phyloP scores from a whole-genome alignment of 23 red algal genomes.

The Gracilaria gracilis region DNA sequence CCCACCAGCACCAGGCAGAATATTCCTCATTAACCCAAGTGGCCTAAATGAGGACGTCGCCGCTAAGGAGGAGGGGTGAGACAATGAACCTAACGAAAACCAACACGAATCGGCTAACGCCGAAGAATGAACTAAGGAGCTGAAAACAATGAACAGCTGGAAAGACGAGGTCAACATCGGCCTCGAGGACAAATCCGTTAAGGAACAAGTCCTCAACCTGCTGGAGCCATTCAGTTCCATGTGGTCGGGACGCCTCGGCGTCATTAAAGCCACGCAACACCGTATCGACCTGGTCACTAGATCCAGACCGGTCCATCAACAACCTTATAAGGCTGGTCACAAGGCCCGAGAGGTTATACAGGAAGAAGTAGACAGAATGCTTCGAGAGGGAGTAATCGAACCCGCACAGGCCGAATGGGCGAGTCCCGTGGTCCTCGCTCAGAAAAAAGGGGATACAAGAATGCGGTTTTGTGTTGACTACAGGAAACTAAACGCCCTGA shows the following conservation, averaged over 20 bases:
- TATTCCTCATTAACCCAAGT: background rate
- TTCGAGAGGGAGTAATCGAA: background rate
- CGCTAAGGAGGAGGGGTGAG: background rate
- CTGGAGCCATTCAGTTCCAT: background rate
- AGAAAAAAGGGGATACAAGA: background rate
- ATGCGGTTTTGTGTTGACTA: no score
- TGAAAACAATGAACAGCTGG: no score
- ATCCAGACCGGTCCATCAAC: background rate
- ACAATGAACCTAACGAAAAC: no score
- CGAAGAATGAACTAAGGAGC: no score
- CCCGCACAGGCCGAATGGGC: background rate
- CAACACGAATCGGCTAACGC: no score
- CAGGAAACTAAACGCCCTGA: conserved; percentile 32
- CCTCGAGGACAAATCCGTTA: no score
- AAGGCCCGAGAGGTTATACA: background rate
- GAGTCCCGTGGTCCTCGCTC: background rate
- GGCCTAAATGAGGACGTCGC: background rate
- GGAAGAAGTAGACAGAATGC: background rate
- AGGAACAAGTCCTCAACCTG: no score
- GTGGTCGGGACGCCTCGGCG: background rate
- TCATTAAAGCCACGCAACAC: background rate
- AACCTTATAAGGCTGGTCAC: background rate
- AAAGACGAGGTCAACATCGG: no score
- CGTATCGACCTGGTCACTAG: background rate
- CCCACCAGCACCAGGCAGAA: background rate